A percentile compares a stretch with the other conserved stretches of the same genome.
Evolutionary conservation across 208 protist species (phyloP).

Genomic region (Acanthamoeba lugdunensis): DNA sequence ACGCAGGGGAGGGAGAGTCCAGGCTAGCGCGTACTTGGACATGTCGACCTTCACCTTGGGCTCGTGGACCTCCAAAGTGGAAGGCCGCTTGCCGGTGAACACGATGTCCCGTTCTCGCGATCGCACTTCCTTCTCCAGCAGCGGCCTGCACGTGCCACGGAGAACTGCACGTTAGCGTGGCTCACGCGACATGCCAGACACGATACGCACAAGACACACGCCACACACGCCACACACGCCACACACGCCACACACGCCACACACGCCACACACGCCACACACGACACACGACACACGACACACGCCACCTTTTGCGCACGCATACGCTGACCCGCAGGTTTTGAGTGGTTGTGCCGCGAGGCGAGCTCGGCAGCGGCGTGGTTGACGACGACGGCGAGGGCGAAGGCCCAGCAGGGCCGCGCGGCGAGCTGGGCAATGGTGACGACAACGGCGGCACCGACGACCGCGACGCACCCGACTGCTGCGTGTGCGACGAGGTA

Average conservation of each 20-base stretch:
- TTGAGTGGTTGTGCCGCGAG: neutral
- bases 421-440: neutral
- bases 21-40: neutral
- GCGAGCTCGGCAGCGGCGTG: neutral
- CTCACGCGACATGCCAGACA: neutral
- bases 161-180: too few species aligned
- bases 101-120: conserved; percentile 13
- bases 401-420: neutral
- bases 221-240: too few species aligned
- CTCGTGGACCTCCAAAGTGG: conserved; percentile 40
- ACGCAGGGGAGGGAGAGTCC: neutral
- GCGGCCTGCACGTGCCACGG: neutral
- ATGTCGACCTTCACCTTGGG: conserved; percentile 39
- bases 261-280: too few species aligned
- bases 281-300: too few species aligned
- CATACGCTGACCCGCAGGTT: conserved; percentile 33
- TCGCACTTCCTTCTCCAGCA: conserved; percentile 20
- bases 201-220: neutral
- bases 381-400: neutral
- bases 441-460: neutral
- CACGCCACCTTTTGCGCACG: conserved; percentile 7
- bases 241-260: too few species aligned
- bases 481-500: too few species aligned
- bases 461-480: neutral
- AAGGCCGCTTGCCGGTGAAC: neutral